These are phyloP conservation scores for Aspergillus hancockii DNA, from an alignment of 495 filamentous ascomycete species.

Conservation along the genomic window DNA sequence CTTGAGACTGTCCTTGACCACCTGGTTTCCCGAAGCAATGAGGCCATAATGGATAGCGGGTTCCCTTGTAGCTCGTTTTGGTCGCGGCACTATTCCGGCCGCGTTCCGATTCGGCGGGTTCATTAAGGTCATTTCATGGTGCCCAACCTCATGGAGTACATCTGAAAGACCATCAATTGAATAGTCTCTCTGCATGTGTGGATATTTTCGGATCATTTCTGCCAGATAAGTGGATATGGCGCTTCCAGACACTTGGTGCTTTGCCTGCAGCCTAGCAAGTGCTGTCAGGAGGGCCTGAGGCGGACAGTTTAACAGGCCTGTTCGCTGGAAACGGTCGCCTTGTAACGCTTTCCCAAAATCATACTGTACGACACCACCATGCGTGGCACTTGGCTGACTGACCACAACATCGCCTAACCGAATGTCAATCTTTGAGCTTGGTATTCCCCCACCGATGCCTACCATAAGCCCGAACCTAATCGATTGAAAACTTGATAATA, in stretches of 20 bases:
- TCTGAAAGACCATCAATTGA: neutral
- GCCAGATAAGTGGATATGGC: neutral
- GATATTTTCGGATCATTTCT: neutral
- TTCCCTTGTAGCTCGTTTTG: slow-evolving; percentile 8
- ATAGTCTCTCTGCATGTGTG: neutral
- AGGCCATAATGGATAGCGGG: slow-evolving; percentile 29
- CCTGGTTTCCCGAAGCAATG: slow-evolving; percentile 30
- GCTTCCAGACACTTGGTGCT: neutral
- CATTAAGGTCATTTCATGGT: neutral
- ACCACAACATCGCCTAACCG: slow-evolving; percentile 47
- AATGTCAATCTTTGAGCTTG: slow-evolving; percentile 27
- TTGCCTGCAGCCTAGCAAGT: slow-evolving; percentile 5
- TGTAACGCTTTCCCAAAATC: slow-evolving; percentile 20
- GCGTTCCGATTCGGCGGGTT: neutral
- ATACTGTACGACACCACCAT: slow-evolving; percentile 26
- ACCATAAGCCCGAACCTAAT: slow-evolving; percentile 48
- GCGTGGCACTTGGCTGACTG: slow-evolving; percentile 14
- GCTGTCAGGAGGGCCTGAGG: slow-evolving; percentile 15
- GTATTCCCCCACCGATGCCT: slow-evolving; percentile 46
- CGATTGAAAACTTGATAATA: slow-evolving; percentile 37
- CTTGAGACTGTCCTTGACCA: slow-evolving; percentile 22
- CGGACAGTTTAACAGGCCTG: slow-evolving; percentile 16
- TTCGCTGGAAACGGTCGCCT: slow-evolving; percentile 8
- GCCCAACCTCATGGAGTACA: neutral
- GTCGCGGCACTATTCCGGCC: neutral